Conservation (phyloP, 768 basidiomycete genomes). For the Heimioporus sp. region DNA sequence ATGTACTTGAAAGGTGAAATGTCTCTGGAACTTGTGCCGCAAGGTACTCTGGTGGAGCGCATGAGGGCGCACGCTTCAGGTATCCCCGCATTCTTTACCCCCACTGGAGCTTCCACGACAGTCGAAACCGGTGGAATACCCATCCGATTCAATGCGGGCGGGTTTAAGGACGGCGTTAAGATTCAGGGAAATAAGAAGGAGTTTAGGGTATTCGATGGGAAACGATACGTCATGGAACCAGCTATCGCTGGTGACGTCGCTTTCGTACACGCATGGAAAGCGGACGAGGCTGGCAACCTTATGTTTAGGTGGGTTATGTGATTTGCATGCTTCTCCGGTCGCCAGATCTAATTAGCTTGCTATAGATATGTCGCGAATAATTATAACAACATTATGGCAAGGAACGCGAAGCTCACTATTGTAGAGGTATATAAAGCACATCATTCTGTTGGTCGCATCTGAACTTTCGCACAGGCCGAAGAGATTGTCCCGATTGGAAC, state of each 20-base stretch:
- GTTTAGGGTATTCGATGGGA: slow-evolving; percentile 66
- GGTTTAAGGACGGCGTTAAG: slow-evolving; percentile 61
- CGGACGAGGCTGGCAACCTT: slow-evolving; percentile 83
- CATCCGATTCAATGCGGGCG: slow-evolving; percentile 73
- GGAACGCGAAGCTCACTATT: slow-evolving; percentile 83
- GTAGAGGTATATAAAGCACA: slow-evolving; percentile 58
- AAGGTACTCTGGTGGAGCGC: slow-evolving; percentile 88
- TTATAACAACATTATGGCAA: slow-evolving; percentile 81
- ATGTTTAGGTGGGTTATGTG: slow-evolving; percentile 67
- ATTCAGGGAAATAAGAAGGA: slow-evolving; percentile 75
- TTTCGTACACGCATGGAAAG: slow-evolving; percentile 87
- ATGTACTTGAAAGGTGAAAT: slow-evolving; percentile 79
- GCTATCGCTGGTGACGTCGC: slow-evolving; percentile 78
- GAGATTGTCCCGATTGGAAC: slow-evolving; percentile 80
- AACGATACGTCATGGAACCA: slow-evolving; percentile 74
- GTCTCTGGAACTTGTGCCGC: slow-evolving; percentile 83
- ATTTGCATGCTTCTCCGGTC: background rate
- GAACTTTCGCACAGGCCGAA: slow-evolving; percentile 58
- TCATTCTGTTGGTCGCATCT: slow-evolving; percentile 1
- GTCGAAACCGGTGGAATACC: slow-evolving; percentile 77
- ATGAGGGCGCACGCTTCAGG: slow-evolving; percentile 83
- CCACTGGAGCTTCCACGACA: slow-evolving; percentile 78
- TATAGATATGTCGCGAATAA: slow-evolving; percentile 82
- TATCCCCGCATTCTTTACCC: slow-evolving; percentile 86
- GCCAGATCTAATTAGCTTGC: background rate